Evolutionary conservation across 306 rosid species (phyloP).

Genomic region (Carpinus viminea): DNA sequence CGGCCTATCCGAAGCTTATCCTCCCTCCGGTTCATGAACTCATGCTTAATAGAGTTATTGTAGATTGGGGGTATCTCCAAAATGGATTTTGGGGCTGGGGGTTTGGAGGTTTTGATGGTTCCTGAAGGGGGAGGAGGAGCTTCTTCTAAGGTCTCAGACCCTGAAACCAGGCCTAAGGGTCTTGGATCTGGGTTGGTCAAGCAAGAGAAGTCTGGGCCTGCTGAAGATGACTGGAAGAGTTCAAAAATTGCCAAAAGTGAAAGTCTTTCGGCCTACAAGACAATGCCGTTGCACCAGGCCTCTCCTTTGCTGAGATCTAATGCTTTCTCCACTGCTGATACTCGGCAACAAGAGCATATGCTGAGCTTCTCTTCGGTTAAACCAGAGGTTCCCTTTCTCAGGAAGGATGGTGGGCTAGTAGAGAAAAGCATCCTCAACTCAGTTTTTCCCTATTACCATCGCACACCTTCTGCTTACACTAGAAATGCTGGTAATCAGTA

Average conservation of each 20-base stretch:
- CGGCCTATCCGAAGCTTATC: conserved; percentile 2
- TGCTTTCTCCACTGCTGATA: conserved; percentile 18
- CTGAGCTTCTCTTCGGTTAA: conserved; percentile 52
- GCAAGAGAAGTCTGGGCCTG: conserved; percentile 38
- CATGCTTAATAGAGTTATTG: conserved; percentile 29
- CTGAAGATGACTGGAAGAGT: conserved; percentile 39
- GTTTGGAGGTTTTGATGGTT: conserved; percentile 43
- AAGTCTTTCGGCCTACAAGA: conserved; percentile 21
- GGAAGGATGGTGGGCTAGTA: conserved; percentile 25
- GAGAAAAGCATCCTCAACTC: conserved; percentile 20
- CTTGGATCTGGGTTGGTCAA: conserved; percentile 48
- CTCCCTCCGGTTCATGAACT: conserved; percentile 32
- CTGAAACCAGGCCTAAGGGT: conserved; percentile 26
- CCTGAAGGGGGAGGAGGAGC: conserved; percentile 17
- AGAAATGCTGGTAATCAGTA: conserved; percentile 35
- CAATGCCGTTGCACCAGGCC: conserved; percentile 45
- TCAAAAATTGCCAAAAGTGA: conserved; percentile 39
- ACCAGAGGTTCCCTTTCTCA: conserved; percentile 31
- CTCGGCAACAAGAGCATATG: conserved; percentile 45
- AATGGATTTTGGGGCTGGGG: conserved; percentile 53
- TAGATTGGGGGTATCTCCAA: conserved; percentile 32
- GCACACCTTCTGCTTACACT: conserved; percentile 21
- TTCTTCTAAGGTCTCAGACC: conserved; percentile 17
- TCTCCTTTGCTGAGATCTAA: conserved; percentile 47
- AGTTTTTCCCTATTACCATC: conserved; percentile 34